Conservation (phyloP, 352 stramenopile species). For the Phytophthora hybrid region DNA sequence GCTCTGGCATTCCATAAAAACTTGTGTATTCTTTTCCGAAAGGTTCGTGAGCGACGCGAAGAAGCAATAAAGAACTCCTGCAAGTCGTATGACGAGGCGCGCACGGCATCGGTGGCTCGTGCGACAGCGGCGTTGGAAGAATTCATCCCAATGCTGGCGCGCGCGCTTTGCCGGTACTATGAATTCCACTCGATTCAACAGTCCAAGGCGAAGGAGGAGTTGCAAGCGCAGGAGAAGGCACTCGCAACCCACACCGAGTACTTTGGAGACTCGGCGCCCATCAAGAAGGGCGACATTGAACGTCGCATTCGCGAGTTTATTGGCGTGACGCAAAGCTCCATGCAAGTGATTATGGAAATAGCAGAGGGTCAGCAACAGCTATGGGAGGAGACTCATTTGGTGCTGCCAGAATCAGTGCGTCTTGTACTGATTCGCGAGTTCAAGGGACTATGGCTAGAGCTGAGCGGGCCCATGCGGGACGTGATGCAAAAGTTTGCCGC, state of each 20-base stretch:
- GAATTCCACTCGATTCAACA: conserved; percentile 74
- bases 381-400: conserved; percentile 53
- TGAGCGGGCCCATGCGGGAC: conserved; percentile 62
- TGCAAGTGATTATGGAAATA: conserved; percentile 65
- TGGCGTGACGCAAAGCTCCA: conserved; percentile 58
- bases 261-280: conserved; percentile 72
- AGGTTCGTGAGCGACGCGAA: conserved; percentile 40
- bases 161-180: conserved; percentile 54
- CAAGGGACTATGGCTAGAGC: conserved; percentile 48
- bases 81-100: conserved; percentile 38
- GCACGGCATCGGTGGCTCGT: conserved; percentile 31
- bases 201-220: conserved; percentile 51
- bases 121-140: conserved; percentile 46
- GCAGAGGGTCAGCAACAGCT: conserved; percentile 59
- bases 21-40: conserved; percentile 40
- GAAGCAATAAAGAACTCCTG: conserved; percentile 36
- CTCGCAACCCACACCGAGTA: conserved; percentile 63
- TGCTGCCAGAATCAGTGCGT: conserved; percentile 49
- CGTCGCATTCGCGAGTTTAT: conserved; percentile 73
- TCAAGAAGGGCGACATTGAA: conserved; percentile 70
- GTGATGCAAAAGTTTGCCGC: conserved; percentile 52
- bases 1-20: conserved; percentile 47
- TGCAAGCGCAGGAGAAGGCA: conserved; percentile 52
- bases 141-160: conserved; percentile 60
- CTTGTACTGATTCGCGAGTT: conserved; percentile 53